These are phyloP conservation scores for Colletotrichum sojae DNA, from an alignment of 2,329 filamentous ascomycete species.

Conservation along the genomic window DNA sequence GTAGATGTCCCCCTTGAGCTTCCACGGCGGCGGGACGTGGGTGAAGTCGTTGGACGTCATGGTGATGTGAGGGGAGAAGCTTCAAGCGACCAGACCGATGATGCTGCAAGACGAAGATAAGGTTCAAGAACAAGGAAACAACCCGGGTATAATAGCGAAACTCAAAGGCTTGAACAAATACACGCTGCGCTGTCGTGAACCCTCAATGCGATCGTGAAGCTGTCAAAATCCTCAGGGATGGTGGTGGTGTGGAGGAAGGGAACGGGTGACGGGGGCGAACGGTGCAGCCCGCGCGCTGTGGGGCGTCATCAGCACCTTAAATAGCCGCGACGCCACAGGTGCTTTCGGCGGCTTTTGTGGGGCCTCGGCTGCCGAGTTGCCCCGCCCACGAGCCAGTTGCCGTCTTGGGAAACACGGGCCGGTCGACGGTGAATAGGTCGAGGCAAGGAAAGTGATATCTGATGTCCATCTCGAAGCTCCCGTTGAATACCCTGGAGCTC, in stretches of 20 bases:
- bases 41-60: constrained; percentile 22
- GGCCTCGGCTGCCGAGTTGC: constrained; percentile 22
- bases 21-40: constrained; percentile 55
- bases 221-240: background rate
- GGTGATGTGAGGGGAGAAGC: background rate
- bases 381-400: constrained; percentile 23
- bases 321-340: background rate
- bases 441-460: too few species aligned
- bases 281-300: background rate
- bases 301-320: constrained; percentile 20
- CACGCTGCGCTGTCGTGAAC: too few species aligned
- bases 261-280: background rate
- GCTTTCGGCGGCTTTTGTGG: background rate
- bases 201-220: background rate
- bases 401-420: constrained; percentile 10
- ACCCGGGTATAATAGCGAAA: background rate
- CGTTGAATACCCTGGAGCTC: too few species aligned
- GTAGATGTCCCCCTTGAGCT: constrained; percentile 60
- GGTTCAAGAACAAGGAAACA: background rate
- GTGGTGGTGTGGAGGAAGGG: background rate
- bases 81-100: background rate
- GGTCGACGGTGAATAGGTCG: too few species aligned
- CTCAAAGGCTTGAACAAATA: too few species aligned
- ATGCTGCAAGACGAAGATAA: background rate
- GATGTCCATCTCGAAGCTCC: too few species aligned